Evolutionary conservation across 306 rosid genomes (phyloP).

Genomic region (Pterocarpus macrocarpus): DNA sequence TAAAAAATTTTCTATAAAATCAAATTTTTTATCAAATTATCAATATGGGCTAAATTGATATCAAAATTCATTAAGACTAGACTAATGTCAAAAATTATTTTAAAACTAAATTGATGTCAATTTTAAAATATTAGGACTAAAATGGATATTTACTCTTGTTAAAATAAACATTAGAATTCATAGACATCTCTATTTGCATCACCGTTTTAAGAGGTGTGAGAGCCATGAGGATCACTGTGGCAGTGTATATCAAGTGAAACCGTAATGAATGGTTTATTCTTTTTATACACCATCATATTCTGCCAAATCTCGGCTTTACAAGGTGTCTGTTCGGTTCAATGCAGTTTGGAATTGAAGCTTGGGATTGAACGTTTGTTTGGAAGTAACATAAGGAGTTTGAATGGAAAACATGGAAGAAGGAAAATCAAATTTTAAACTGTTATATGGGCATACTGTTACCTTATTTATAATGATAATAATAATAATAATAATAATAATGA

Average conservation of each 20-base stretch:
- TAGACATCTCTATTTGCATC: constrained; percentile 21
- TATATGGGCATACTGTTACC: no score
- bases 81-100: no score
- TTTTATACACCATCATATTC: background rate
- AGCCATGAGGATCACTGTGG: background rate
- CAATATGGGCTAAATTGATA: no score
- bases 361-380: background rate
- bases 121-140: no score
- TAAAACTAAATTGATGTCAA: no score
- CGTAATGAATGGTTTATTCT: constrained; percentile 16
- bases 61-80: no score
- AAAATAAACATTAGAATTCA: constrained; percentile 27
- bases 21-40: no score
- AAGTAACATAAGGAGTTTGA: background rate
- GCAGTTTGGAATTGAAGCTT: constrained; percentile 10
- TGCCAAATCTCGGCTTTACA: constrained; percentile 18
- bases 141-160: no score
- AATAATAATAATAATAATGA: no score
- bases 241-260: background rate
- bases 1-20: no score
- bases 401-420: background rate
- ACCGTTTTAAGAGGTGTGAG: background rate
- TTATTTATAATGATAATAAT: no score
- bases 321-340: background rate
- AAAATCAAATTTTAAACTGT: no score